Base-by-base conservation (phyloP, 2,329 filamentous ascomycete species). In the Cladorrhinum sp. region DNA sequence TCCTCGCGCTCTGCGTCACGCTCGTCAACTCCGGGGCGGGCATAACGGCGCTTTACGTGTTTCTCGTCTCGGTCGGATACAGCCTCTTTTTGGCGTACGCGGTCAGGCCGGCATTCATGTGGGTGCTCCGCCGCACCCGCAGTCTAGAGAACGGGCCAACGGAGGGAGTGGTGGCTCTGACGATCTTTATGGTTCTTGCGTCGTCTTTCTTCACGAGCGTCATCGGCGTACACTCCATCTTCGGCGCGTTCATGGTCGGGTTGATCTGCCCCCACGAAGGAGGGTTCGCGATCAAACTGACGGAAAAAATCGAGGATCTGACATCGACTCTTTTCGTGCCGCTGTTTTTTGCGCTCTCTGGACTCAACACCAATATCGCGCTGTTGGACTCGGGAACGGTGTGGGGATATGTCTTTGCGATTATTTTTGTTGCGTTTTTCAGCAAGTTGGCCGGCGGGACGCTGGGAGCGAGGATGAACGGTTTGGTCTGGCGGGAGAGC, bases 171-270 rank as follows among this genome's bases (percentile, higher is more conserved):
- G 90, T 97, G 42, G 87, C 89, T 14, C 75, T 97, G 33, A 97
- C 93, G 0, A 76, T 97, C 2, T 77, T 97, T 26, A 80, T 97
- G 57, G 88, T 89, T 0, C 80, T 98, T 16, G 80, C 83, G 0
- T 95, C 91, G 0, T 83, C 92, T 2, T 96, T 93, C 79, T 96
- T 96, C 71, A 96, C 92, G 0, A 65, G 88, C 59, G 89, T 95
- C 62, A 96, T 98, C 70, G 94, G 94, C 50, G 87, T 97, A 1
- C 94, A 98, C 72, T 86, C 94, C 59, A 97, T 98, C 71, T 98
- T 98, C 69, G 94, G 94, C 48, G 92, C 89, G 1, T 98, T 98
- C 72, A 80, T 97, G 61, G 85, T 94, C 46, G 94, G 94, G 1
- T 74, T 98, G 30, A 95, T 98, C 60, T 92, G 92, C 67, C 94